Base-by-base conservation (phyloP, 1,139 yeast genomes). In the Spencermartinsiella ligniputridi region DNA sequence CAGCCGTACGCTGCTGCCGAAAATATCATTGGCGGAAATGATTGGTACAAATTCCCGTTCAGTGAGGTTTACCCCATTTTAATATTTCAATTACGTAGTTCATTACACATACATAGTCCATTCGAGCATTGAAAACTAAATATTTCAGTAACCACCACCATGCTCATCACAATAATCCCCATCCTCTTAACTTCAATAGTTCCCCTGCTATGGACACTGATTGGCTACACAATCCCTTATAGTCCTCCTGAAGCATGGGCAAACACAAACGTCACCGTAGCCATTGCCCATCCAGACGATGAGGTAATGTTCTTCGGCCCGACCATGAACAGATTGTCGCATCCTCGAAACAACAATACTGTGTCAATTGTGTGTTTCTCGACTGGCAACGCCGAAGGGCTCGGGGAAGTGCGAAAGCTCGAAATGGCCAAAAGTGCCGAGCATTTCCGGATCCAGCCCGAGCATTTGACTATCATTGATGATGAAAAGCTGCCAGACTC, bases 281-380 rank as follows among this genome's bases (percentile, higher is more conserved):
- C 92, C 16, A 82, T 89, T 35, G 96, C 96, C 1, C 99, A 94
- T 64, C 99, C 99, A 0, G 99, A 94, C 64, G 99, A 94, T 62
- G 99, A 94, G 65, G 92, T 89, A 46, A 94, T 94, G 98, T 94
- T 94, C 66, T 94, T 92, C 60, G 79, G 90, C 0, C 98, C 98
- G 0, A 73, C 95, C 0, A 58, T 88, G 37, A 64, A 77, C 8
- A 50, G 57, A 24, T 53, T 64, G 13, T 36, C 59, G 3, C 52
- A 68, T 27, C 77, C 80, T 47, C 63, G 69, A 2, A 62, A 69
- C 51, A 64, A 71, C 50, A 83, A 83, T 56, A 55, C 62, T 3
- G 68, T 88, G 18, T 70, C 76, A 39, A 61, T 90, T 13, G 59
- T 89, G 11, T 89, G 96, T 54, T 75, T 88, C 49, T 83, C 95